Base-by-base conservation (phyloP, 2,329 filamentous ascomycete genomes). In the Stenocarpella maydis region DNA sequence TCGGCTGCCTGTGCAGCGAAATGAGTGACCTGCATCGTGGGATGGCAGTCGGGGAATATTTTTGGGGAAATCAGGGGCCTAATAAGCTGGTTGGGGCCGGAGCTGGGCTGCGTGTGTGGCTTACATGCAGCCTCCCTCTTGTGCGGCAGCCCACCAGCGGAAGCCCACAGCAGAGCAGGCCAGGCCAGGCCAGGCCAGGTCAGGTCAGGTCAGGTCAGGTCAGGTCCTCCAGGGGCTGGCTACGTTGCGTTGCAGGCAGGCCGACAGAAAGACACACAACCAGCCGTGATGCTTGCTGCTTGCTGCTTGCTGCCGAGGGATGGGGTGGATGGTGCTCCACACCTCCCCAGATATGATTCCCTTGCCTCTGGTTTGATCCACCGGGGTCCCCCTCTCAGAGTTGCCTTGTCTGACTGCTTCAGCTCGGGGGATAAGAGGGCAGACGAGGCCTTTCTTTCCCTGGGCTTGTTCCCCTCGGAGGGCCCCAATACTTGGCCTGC, bases 1-100 rank as follows among this genome's bases (percentile, higher is more conserved):
- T 71, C 67, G 31, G 41, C 54, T 45, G 69, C 67, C 67, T 69
- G 69, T 34, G 67, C 45, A 50, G 58, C 68, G 24, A 70, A 52
- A 31, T 70, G 53, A 45, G 67, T 43, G 67, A 69, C 69, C 63
- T 64, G 69, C 69, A 71, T 71, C 37, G 21, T 69, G 58, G 43
- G 49, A 49, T 63, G 34, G 58, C 58, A 49, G 58, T 63, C 58
- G 58, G 58, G 58, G 41, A 43, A 39, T 41, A 10, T 24, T 63
- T 58, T 41, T 41, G 54, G 41, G 64, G 65, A 28, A 47, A 34
- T 24, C 50, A 49, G 50, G 68, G 45, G 19, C 52, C 47, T 41
- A 55, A 55, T 55, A 69, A 69, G 28, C 65, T 39, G 28, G 14
- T 37, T 31, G 19, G 26, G 31, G 26, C 52, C 28, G 45, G 28